A percentile compares a stretch with the other conserved stretches of the same genome.
These are phyloP conservation scores for Aspergillus floridensis DNA, from an alignment of 2,329 filamentous ascomycete genomes.

Conservation along the genomic window DNA sequence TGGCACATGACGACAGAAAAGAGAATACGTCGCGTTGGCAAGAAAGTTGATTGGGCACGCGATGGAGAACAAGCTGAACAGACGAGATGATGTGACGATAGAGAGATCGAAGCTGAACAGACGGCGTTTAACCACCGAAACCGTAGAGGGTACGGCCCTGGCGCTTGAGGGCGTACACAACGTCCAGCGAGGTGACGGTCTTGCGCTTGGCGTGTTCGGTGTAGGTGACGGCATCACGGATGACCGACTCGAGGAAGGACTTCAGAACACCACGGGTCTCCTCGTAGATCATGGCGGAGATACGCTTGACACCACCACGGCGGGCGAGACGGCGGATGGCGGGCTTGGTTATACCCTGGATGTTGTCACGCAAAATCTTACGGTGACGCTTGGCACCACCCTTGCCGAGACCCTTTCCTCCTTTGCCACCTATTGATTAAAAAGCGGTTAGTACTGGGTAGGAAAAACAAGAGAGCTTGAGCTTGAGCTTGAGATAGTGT, in stretches of 20 bases:
- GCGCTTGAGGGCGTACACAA: slow-evolving; percentile 64
- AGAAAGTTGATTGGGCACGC: too few relatives aligned
- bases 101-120: not conserved
- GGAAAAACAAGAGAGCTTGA: not conserved
- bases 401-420: slow-evolving; percentile 97
- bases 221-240: slow-evolving; percentile 77
- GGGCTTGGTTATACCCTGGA: slow-evolving; percentile 98
- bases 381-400: slow-evolving; percentile 98
- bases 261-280: slow-evolving; percentile 80
- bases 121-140: slow-evolving; percentile 70
- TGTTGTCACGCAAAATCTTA: slow-evolving; percentile 99
- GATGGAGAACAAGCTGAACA: too few relatives aligned
- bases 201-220: slow-evolving; percentile 77
- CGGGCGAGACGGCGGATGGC: slow-evolving; percentile 97
- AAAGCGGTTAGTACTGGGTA: slow-evolving; percentile 11
- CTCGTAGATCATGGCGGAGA: slow-evolving; percentile 91
- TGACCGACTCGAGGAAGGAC: slow-evolving; percentile 79
- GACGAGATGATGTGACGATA: too few relatives aligned
- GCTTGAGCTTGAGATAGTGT: not conserved
- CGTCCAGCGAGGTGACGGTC: slow-evolving; percentile 57
- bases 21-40: too few relatives aligned
- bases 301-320: slow-evolving; percentile 99
- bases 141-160: slow-evolving; percentile 75
- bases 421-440: slow-evolving; percentile 71
- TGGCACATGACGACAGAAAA: too few relatives aligned